Evolutionary conservation across 2,329 filamentous ascomycete genomes (phyloP), one percentile per base, ranked within the genome.

Genomic region (Helminthosporium solani): DNA sequence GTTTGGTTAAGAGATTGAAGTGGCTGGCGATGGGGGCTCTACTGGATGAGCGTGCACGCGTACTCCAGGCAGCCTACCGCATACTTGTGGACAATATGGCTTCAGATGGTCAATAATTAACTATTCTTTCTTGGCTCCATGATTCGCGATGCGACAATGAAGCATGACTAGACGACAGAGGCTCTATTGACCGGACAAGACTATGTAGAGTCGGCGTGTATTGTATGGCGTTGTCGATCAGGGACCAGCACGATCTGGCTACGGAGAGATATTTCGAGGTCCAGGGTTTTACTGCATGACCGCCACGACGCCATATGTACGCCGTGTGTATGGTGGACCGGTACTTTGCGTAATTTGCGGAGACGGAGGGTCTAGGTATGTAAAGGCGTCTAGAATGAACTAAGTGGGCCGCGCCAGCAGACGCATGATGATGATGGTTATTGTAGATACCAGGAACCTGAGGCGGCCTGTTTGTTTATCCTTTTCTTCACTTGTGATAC

Each of bases 321-420:
- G 19, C 25, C 16, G 18, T 38, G 21, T 15, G 36, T 23, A 11
- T 30, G 23, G 23, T 16, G n/a, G 19, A 7, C 33, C 20, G 42
- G 43, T 40, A 46, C 46, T 47, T 31, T 27, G 44, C 47, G 41
- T 44, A 40, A 47, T 19, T 14, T 40, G 50, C 45, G 42, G 42
- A 47, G 43, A 18, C 36, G 42, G 38, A 28, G 33, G 25, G 30
- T 40, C 34, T 31, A 20, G 34, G 37, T 23, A 23, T 31, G 19
- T 33, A 33, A 27, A 31, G 40, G 40, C 30, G n/a, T 23, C 14
- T 36, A 14, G 44, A 30, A 39, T 11, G 19, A 39, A 46, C n/a
- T 12, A 39, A 38, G 37, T 40, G 40, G 30, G 31, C 30, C n/a
- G 42, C 8, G 9, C 28, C 5, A 31, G 33, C 39, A 44, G 49